Base-by-base conservation (phyloP, 2,329 filamentous ascomycete species). In the Domatiomyces globalis region DNA sequence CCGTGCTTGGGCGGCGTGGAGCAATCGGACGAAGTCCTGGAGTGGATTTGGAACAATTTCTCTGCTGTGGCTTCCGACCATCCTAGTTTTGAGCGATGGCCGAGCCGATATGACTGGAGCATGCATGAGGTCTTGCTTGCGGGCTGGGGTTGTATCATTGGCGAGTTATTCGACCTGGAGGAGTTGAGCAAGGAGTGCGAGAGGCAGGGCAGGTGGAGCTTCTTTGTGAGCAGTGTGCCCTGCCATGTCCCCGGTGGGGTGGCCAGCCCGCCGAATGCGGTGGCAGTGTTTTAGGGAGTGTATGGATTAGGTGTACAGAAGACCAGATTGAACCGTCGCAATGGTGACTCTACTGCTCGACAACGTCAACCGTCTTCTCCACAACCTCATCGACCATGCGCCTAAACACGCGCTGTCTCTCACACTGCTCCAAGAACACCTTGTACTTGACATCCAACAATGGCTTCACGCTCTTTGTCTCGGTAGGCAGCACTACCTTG, bases 371-470 rank as follows among this genome's bases (percentile, higher is more conserved):
- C 12, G 33, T 39, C 51, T 50, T 50, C 8, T 43, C 50, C 3
- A 52, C 49, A 43, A 69, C 74, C 48, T 78, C 77, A 65, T 98
- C 85, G 8, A 98, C 78, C 65, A 82, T 81, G 62, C 75, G 79
- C 62, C 92, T 78, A 66, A 94, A 95, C 54, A 76, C 74, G 67
- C 86, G 83, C 73, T 98, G 92, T 53, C 84, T 84, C 63, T 81
- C 78, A 67, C 86, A 92, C 74, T 94, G 87, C 69, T 95, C 86
- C 51, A 96, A 69, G 73, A 96, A 96, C n/a, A 98, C 80, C 63
- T 87, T 83, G 65, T 95, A 98, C 74, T 98, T 98, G 56, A 83
- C 84, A 61, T 85, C 76, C 49, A 98, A 72, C 58, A 98, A 70
- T 64, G 79, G 80, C 74, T 85, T 89, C 73, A 95, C 84, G 9